Conservation (phyloP, 768 basidiomycete genomes). For the Lactarius psammicola region DNA sequence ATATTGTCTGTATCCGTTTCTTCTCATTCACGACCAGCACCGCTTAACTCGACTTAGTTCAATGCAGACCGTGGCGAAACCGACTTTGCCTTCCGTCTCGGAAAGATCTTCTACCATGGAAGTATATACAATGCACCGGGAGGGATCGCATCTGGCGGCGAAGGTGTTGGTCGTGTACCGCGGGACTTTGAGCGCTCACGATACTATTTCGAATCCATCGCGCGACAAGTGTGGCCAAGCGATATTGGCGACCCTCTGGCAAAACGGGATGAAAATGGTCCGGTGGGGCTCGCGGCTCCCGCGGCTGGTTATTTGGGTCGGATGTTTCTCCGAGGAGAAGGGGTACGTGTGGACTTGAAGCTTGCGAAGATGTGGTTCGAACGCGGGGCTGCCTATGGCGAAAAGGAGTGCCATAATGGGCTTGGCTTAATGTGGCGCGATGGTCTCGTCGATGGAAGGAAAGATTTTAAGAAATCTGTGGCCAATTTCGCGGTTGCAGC, state of each 20-base stretch:
- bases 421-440: conserved; percentile 93
- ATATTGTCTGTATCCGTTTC: conserved; percentile 53
- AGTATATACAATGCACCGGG: conserved; percentile 80
- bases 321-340: conserved; percentile 94
- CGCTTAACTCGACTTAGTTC: conserved; percentile 52
- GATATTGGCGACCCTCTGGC: conserved; percentile 62
- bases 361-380: conserved; percentile 94
- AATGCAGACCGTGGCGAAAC: conserved; percentile 91
- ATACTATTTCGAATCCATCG: conserved; percentile 82
- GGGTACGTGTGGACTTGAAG: conserved; percentile 70
- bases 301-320: conserved; percentile 88
- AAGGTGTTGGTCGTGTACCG: conserved; percentile 87
- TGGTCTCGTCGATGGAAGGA: conserved; percentile 66
- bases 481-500: conserved; percentile 75
- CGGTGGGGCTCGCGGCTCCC: conserved; percentile 60
- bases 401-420: conserved; percentile 86
- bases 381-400: conserved; percentile 74
- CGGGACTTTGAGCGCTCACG: conserved; percentile 74
- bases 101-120: conserved; percentile 96
- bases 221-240: conserved; percentile 83
- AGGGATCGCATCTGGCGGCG: conserved; percentile 82
- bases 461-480: conserved; percentile 63
- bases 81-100: conserved; percentile 86
- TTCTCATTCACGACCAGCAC: background rate
- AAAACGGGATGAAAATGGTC: conserved; percentile 33